phyloP scores from a whole-genome alignment of 768 basidiomycete genomes.

The Tricholoma hemisulphureum region DNA sequence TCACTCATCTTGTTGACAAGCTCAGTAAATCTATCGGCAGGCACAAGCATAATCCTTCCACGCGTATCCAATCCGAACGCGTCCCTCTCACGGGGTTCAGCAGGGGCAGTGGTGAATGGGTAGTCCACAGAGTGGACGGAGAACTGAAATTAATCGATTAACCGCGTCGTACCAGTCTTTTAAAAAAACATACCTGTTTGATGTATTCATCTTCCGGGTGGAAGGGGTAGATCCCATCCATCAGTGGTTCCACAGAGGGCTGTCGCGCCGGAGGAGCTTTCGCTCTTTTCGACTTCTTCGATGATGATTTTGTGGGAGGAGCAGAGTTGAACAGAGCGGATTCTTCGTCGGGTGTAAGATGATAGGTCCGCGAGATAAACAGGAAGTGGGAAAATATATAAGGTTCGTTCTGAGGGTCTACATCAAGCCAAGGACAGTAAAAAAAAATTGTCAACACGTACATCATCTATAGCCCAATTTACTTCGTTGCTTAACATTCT shows the following conservation, averaged over 20 bases:
- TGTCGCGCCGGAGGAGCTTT: slow-evolving; percentile 20
- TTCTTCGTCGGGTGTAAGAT: slow-evolving; percentile 69
- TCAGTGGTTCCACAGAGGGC: slow-evolving; percentile 23
- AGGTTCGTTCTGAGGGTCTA: slow-evolving; percentile 45
- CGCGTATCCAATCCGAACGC: slow-evolving; percentile 71
- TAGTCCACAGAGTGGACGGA: slow-evolving; percentile 49
- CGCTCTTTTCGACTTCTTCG: slow-evolving; percentile 40
- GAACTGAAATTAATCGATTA: slow-evolving; percentile 30
- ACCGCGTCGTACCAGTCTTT: background rate
- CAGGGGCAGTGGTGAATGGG: slow-evolving; percentile 46
- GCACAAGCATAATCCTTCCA: slow-evolving; percentile 65
- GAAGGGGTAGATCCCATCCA: slow-evolving; percentile 66
- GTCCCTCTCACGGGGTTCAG: slow-evolving; percentile 56
- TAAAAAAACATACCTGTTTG: slow-evolving; percentile 44
- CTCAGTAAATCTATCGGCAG: slow-evolving; percentile 38
- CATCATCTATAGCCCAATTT: slow-evolving; percentile 65
- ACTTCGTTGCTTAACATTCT: slow-evolving; percentile 84
- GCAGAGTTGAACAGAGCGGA: slow-evolving; percentile 46
- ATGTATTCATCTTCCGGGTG: slow-evolving; percentile 85
- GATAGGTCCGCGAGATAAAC: slow-evolving; percentile 77
- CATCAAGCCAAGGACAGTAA: background rate
- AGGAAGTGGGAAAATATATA: slow-evolving; percentile 74
- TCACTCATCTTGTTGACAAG: slow-evolving; percentile 40
- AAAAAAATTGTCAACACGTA: slow-evolving; percentile 31
- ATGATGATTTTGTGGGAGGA: slow-evolving; percentile 21